These are phyloP conservation scores for Orbilia brochopaga DNA, from an alignment of 2,329 filamentous ascomycete species.

Conservation along the genomic window DNA sequence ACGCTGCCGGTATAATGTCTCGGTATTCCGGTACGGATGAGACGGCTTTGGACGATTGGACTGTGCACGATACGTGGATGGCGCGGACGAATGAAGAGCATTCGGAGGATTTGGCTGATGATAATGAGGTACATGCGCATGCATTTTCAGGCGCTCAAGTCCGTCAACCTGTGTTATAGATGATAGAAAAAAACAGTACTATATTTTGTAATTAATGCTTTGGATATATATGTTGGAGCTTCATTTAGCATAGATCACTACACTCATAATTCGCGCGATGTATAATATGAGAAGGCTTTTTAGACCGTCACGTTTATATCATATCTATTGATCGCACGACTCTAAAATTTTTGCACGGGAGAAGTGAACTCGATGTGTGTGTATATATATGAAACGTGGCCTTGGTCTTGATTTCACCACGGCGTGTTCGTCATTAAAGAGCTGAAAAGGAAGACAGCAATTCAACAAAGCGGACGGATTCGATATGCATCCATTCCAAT, in stretches of 20 bases:
- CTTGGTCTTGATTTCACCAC: neutral
- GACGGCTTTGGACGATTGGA: neutral
- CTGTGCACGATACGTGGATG: neutral
- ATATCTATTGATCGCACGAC: no score
- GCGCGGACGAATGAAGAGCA: no score
- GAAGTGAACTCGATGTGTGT: no score
- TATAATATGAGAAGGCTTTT: no score
- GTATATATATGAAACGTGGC: no score
- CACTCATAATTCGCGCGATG: no score
- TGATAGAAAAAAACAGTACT: neutral
- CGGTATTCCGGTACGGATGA: neutral
- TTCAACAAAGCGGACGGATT: neutral
- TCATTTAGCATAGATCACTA: no score
- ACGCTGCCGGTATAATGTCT: conserved; percentile 32
- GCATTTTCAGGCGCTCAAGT: neutral
- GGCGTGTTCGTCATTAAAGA: neutral
- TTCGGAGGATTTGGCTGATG: neutral
- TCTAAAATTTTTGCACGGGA: no score
- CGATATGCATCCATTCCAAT: neutral
- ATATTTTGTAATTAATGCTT: conserved; percentile 3
- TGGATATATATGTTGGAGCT: neutral
- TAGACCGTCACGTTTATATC: no score
- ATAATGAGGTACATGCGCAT: neutral
- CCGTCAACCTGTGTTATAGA: neutral
- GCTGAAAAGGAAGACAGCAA: neutral